Evolutionary conservation across 768 basidiomycete species (phyloP).

Genomic region (Mycena alexandri): DNA sequence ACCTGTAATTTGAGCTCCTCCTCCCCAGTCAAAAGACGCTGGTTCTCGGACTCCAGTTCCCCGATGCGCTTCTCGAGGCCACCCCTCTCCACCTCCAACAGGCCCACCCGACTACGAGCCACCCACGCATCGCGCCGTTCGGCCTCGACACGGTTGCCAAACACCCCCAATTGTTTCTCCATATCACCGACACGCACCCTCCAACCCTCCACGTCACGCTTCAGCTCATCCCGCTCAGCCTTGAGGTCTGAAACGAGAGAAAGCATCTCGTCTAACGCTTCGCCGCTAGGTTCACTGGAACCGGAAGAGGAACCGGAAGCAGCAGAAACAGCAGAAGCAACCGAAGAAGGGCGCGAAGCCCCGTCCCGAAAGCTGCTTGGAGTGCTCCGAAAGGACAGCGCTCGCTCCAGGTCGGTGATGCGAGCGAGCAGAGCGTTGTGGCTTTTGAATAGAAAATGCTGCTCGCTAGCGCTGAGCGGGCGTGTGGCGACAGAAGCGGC

Average conservation of each 20-base stretch:
- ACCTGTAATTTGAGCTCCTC: constrained; percentile 50
- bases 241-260: constrained; percentile 83
- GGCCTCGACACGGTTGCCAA: constrained; percentile 78
- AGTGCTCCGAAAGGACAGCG: constrained; percentile 61
- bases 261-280: constrained; percentile 84
- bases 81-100: constrained; percentile 78
- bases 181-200: constrained; percentile 79
- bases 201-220: constrained; percentile 92
- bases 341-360: constrained; percentile 64
- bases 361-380: constrained; percentile 47
- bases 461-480: constrained; percentile 79
- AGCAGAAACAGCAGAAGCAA: constrained; percentile 57
- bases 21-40: constrained; percentile 51
- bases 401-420: constrained; percentile 84
- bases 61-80: constrained; percentile 62
- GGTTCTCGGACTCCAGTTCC: constrained; percentile 45
- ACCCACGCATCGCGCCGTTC: constrained; percentile 89
- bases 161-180: constrained; percentile 75
- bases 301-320: constrained; percentile 45
- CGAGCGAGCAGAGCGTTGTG: constrained; percentile 86
- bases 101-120: constrained; percentile 76
- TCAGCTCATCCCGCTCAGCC: constrained; percentile 89
- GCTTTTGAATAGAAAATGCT: constrained; percentile 88
- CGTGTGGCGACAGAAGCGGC: constrained; percentile 44
- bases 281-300: constrained; percentile 53